Evolutionary conservation across 352 stramenopile species (phyloP).

Genomic region (Pythium scleroteichum): DNA sequence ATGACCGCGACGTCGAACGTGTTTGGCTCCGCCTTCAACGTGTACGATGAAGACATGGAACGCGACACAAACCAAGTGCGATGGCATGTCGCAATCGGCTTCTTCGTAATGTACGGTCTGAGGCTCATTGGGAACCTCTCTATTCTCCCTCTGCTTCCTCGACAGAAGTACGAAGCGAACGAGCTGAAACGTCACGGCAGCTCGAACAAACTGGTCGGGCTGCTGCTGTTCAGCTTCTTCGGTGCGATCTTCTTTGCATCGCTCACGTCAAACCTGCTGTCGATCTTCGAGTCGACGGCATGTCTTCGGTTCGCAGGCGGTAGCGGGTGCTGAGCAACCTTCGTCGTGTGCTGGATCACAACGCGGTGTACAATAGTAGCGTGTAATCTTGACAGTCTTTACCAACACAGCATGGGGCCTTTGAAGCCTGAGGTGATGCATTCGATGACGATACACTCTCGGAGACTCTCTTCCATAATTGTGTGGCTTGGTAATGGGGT

Average conservation of each 20-base stretch:
- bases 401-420: too few species aligned
- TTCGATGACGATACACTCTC: too few species aligned
- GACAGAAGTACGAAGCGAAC: conserved; percentile 45
- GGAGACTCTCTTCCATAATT: too few species aligned
- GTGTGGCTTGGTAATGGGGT: too few species aligned
- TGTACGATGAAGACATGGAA: conserved; percentile 63
- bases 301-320: conserved; percentile 69
- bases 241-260: conserved; percentile 46
- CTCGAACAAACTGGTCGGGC: conserved; percentile 39
- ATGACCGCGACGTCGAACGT: conserved; percentile 56
- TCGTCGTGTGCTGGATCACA: not conserved
- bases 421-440: too few species aligned
- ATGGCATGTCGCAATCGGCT: conserved; percentile 52
- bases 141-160: conserved; percentile 54
- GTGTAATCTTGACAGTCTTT: too few species aligned
- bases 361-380: too few species aligned
- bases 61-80: conserved; percentile 52
- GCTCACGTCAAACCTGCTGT: conserved; percentile 57
- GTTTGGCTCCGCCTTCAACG: conserved; percentile 51
- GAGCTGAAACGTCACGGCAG: conserved; percentile 54
- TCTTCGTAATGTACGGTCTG: conserved; percentile 58
- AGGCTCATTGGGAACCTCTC: conserved; percentile 44
- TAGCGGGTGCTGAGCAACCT: conserved; percentile 35
- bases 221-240: conserved; percentile 43
- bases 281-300: conserved; percentile 52